Conservation (phyloP, 2,329 filamentous ascomycete species). For the Botrytis tulipae region DNA sequence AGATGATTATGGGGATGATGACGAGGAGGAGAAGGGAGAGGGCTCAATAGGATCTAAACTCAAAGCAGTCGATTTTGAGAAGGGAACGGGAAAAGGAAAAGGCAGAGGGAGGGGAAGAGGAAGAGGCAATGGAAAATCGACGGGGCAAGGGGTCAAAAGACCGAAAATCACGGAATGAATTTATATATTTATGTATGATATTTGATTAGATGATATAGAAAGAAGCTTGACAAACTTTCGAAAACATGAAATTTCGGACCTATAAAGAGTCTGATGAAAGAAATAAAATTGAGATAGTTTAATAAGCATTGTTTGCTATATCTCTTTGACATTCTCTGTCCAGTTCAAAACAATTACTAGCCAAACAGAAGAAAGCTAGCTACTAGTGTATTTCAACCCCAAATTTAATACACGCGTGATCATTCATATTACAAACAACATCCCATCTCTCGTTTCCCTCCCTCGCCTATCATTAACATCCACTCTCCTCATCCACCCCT, state of each 20-base stretch:
- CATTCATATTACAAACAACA: neutral
- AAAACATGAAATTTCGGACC: neutral
- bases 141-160: neutral
- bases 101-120: constrained; percentile 1
- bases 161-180: neutral
- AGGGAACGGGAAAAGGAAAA: constrained; percentile 23
- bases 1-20: neutral
- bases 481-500: neutral
- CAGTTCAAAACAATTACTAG: neutral
- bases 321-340: neutral
- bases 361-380: too few species aligned
- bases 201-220: neutral
- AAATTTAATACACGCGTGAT: neutral
- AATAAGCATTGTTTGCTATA: neutral
- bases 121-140: neutral
- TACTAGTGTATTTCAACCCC: neutral
- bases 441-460: too few species aligned
- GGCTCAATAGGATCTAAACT: neutral
- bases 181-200: neutral
- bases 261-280: neutral
- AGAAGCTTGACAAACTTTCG: accelerated
- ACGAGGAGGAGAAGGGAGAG: neutral
- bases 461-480: neutral
- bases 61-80: constrained; percentile 3
- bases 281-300: neutral